Base-by-base conservation (phyloP, 2,329 filamentous ascomycete species). In the Talaromyces islandicus region DNA sequence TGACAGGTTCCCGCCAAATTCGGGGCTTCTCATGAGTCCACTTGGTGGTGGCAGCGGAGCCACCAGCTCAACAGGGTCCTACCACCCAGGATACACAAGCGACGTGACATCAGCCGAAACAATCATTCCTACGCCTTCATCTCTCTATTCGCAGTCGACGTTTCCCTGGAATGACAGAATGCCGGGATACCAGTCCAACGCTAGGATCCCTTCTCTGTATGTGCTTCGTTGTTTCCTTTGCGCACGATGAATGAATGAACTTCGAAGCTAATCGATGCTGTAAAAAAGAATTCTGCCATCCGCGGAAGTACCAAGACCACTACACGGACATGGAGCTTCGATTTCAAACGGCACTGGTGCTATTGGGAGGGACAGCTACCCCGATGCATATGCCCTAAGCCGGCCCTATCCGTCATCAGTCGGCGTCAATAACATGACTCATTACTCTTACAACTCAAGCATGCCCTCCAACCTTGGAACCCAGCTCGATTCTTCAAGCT, bases 11-110 rank as follows among this genome's bases (percentile, higher is more conserved):
- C 77, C 80, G 63, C 67, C 77, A 64, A 75, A 75, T 62, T 72
- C 78, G 68, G 77, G 78, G 65, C 78, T 83, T 66, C 79, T 83
- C 62, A 74, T 78, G 71, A 78, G 74, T 65, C 75, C 77, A 57
- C 68, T 75, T 57, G 82, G 85, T 73, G 82, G 83, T 62, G 81
- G 79, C 60, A 81, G 79, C 60, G 82, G 81, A 68, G 83, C 79
- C 64, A 79, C 78, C 61, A 79, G 78, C 65, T 82, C 81, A 64
- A 79, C 77, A 61, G 81, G 80, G 30, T 79, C 78, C 54, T 74
- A 79, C 65, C 73, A 77, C 64, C 81, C 71, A 64, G 62, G 70
- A 56, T 77, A 74, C 64, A 62, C 70, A 55, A 73, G 63, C 61
- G 63, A 66, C 62, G 64, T 63, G 50, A 63, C 53, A 57, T 63